Evolutionary conservation across 805 yeast species (phyloP), one percentile per base, ranked within the genome.

Genomic region (Metschnikowia anglica): DNA sequence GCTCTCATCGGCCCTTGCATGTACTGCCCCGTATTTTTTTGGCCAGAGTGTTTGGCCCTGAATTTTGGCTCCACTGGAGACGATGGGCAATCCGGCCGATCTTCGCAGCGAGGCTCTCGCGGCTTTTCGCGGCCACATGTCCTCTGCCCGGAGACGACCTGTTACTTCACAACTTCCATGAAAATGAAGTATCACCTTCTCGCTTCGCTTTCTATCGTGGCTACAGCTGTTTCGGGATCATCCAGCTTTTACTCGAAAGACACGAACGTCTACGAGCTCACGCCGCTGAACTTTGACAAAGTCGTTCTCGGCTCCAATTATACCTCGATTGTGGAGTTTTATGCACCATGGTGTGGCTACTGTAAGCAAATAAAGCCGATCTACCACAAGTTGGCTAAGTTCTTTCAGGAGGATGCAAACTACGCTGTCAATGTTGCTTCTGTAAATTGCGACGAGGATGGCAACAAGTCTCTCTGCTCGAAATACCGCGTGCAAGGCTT

Each of bases 271-370:
- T 64, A 75, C 39, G 89, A 83, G 53, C 64, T 85, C 30, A 72
- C 74, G 17, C 65, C 81, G 2, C 52, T 69, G 12, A 81, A 70
- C 40, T 89, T 89, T 58, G 80, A 83, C 47, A 75, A 77, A 43
- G 84, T 82, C 37, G 79, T 90, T 3, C 71, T 80, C 32, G 62
- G 71, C 17, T 73, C 95, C 2, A 88, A 88, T 59, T 85, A 88
- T 55, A 85, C 95, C 2, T 65, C 96, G 1, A 66, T 89, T 15
- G 89, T 88, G 17, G 89, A 89, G 67, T 90, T 90, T 63, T 90
- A 85, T 63, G 97, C 98, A 4, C 97, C 97, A 28, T 90, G 98
- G 98, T 91, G 99, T 70, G 97, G 97, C 4, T 88, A 91, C 63
- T 91, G 99, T 65, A 76, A 81, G 55, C 75, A 80, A 44, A 68